A percentile compares a stretch with the other conserved stretches of the same genome.
Conservation (phyloP, 495 filamentous ascomycete species). For the Penicillium flavigenum region DNA sequence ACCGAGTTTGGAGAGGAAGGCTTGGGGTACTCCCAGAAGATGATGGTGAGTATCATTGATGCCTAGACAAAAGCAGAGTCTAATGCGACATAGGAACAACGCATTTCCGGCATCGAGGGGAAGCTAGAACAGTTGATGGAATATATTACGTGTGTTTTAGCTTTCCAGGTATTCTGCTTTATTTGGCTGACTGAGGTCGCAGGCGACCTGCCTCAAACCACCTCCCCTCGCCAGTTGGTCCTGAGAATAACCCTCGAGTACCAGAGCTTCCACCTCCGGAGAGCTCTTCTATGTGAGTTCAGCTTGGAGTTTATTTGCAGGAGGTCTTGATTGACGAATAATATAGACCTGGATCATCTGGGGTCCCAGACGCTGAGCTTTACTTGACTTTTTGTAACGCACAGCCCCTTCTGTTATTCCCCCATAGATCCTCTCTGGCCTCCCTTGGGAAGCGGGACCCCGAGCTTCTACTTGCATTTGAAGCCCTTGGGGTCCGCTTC, state of each 20-base stretch:
- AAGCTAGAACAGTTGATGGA: slow-evolving; percentile 37
- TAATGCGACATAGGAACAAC: slow-evolving; percentile 31
- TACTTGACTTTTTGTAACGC: slow-evolving; percentile 40
- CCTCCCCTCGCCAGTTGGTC: neutral
- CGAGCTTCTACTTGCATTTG: slow-evolving; percentile 39
- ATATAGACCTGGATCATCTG: slow-evolving; percentile 7
- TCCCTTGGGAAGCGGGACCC: slow-evolving; percentile 28
- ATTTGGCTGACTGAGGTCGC: slow-evolving; percentile 1
- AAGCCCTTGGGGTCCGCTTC: slow-evolving; percentile 40
- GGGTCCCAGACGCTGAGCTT: slow-evolving; percentile 15
- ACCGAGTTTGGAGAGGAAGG: slow-evolving; percentile 26
- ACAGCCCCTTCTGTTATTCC: slow-evolving; percentile 43
- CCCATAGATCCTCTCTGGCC: slow-evolving; percentile 22
- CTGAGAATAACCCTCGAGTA: neutral
- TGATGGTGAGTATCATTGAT: slow-evolving; percentile 8
- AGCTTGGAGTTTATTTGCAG: neutral
- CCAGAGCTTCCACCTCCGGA: neutral
- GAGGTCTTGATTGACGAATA: neutral
- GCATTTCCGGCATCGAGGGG: slow-evolving; percentile 38
- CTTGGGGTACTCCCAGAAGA: slow-evolving; percentile 20
- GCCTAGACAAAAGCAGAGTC: neutral
- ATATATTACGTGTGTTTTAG: slow-evolving; percentile 23
- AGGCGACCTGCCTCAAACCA: neutral
- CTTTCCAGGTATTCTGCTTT: neutral
- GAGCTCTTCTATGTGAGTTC: neutral